Percentiles rank a stretch among this genome's conserved stretches.
Evolutionary conservation across 139 green algal species (phyloP).

Genomic region (Dunaliella sp.): DNA sequence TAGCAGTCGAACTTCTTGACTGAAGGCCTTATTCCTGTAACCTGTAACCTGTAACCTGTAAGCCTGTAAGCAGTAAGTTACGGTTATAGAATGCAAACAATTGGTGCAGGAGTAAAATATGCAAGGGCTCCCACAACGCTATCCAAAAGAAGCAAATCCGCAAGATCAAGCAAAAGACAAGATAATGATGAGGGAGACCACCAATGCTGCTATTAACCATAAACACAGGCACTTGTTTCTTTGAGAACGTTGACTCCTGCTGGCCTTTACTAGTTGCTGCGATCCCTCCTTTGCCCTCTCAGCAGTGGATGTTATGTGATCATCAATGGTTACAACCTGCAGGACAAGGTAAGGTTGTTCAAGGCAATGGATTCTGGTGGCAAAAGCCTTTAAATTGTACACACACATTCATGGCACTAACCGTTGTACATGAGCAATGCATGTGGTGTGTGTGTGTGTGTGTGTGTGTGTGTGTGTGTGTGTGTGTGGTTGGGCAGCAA

Average conservation of each 20-base stretch:
- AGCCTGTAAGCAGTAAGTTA: too few relatives aligned
- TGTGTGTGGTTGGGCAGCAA: neutral
- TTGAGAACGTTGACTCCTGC: conserved; percentile 29
- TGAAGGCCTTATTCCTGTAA: too few relatives aligned
- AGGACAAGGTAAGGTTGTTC: neutral
- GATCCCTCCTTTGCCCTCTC: conserved; percentile 46
- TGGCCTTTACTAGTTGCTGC: conserved; percentile 44
- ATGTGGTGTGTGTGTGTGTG: neutral
- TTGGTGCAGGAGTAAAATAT: too few relatives aligned
- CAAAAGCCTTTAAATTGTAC: neutral
- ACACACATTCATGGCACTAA: neutral
- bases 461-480: neutral
- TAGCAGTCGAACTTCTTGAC: too few relatives aligned
- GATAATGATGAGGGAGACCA: conserved; percentile 51
- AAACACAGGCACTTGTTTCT: conserved; percentile 58
- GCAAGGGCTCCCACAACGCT: too few relatives aligned
- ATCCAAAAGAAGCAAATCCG: too few relatives aligned
- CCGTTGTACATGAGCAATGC: neutral
- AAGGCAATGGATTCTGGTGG: neutral
- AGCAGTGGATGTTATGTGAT: conserved; percentile 44
- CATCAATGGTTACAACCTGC: conserved; percentile 56
- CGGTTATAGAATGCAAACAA: too few relatives aligned
- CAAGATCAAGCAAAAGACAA: conserved; percentile 45
- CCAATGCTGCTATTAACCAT: conserved; percentile 40
- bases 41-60: too few relatives aligned